Conservation (phyloP, 1,284 basidiomycete species). For the Neolentinus lepideus region DNA sequence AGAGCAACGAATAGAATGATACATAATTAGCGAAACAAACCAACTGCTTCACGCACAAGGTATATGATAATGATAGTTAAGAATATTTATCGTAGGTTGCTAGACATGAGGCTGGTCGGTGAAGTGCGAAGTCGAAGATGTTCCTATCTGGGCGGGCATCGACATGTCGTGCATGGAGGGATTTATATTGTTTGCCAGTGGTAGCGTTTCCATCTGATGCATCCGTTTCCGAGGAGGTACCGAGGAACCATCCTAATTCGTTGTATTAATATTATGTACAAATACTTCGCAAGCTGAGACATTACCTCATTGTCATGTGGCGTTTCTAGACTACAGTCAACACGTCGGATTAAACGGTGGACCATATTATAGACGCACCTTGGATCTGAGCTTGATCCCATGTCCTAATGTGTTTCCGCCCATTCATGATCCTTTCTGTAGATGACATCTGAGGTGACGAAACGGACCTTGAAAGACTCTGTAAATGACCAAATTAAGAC, state of each 20-base stretch:
- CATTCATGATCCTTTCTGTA: not conserved
- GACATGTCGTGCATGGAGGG: not conserved
- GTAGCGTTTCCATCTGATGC: constrained; percentile 15
- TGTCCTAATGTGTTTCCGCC: not conserved
- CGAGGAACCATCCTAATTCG: constrained; percentile 16
- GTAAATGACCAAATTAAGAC: not conserved
- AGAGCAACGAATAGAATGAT: not conserved
- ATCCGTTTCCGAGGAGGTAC: constrained; percentile 21
- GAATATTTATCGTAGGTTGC: not conserved
- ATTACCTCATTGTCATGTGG: constrained; percentile 12
- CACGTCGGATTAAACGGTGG: not conserved
- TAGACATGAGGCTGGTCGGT: not conserved
- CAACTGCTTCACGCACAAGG: not conserved
- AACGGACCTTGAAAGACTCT: constrained; percentile 1
- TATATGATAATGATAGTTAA: not conserved
- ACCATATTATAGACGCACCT: not conserved
- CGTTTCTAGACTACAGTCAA: constrained; percentile 1
- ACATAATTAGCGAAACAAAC: not conserved
- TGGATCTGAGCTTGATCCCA: not conserved
- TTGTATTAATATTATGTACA: constrained; percentile 11
- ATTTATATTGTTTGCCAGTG: not conserved
- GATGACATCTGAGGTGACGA: constrained; percentile 1
- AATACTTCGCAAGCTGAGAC: constrained; percentile 5
- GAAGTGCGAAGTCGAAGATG: not conserved
- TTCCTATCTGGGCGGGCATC: not conserved